Evolutionary conservation across 2,329 filamentous ascomycete species (phyloP), one percentile per base, ranked within the genome.

Genomic region (Cordyceps farinosa): DNA sequence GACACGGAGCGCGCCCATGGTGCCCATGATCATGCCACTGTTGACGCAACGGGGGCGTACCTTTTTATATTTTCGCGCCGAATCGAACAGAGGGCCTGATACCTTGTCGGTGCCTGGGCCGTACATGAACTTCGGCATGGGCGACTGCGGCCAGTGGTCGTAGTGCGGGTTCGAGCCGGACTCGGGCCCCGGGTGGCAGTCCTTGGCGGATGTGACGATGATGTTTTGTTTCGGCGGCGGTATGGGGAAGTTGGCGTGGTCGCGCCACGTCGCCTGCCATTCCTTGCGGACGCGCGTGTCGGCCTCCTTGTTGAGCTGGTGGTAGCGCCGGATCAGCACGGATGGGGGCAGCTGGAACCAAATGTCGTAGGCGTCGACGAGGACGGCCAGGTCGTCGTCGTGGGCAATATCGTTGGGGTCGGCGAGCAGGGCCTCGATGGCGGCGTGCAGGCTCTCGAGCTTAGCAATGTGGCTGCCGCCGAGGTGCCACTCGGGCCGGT

Each of bases 271-370:
- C 0, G 62, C 52, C 7, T 56, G 32, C 75, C 74, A 76, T 4
- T 71, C 58, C 2, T 64, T 58, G 2, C 62, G 67, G 2, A 68
- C 42, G 8, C 75, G 70, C 3, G 67, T 69, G 54, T 77, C 69
- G 13, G 75, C 75, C 45, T 75, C 70, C 5, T 65, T 66, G 63
- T 77, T 77, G 30, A 77, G 66, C 15, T 68, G 67, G 56, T 76
- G 75, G 61, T 72, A 78, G 8, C 76, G 71, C 45, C 74, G 63
- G 5, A 78, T 70, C 2, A 78, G 70, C 1, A 76, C 74, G 5
- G 73, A 73, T 0, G 75, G 73, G 0, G 75, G 75, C 0, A 78
- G 70, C 57, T 78, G 76, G 48, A 78, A 78, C 75, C 75, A 77
- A 44, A 75, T 67, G 48, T 78, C 74, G 64, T 78, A 73, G 0